Percentiles rank a stretch among this genome's conserved stretches.
phyloP scores from a whole-genome alignment of 2,329 filamentous ascomycete genomes.

The Trichoderma aggressivum region DNA sequence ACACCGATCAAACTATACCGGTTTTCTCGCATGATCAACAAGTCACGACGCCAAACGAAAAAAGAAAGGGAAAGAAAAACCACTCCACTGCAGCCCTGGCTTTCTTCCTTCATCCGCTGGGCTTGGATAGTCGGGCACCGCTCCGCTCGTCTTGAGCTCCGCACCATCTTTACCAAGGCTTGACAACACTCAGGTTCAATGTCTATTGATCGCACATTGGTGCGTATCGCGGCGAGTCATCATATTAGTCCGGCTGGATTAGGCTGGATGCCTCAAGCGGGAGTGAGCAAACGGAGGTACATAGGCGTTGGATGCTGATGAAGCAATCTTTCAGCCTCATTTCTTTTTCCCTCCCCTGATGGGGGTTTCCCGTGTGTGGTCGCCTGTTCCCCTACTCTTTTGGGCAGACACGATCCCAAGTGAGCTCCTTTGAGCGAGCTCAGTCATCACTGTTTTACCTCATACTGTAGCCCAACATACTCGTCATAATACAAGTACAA shows the following conservation, averaged over 20 bases:
- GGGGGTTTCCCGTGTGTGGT: not conserved
- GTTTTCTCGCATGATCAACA: not conserved
- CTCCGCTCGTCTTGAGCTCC: not conserved
- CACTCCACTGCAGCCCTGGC: not conserved
- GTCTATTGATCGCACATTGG: not conserved
- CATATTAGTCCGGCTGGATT: not conserved
- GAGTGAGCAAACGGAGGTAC: not conserved
- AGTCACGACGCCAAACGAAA: conserved; percentile 1
- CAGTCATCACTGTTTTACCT: not conserved
- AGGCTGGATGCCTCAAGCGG: not conserved
- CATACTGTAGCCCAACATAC: not conserved
- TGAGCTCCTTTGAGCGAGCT: not conserved
- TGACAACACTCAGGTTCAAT: not conserved
- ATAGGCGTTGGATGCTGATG: not conserved
- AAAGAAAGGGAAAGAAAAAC: not conserved
- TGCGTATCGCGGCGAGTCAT: not conserved
- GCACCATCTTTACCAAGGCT: not conserved
- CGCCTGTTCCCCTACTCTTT: not conserved
- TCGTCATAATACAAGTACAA: not conserved
- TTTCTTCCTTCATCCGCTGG: not conserved
- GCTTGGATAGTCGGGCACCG: not conserved
- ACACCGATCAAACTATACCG: not conserved
- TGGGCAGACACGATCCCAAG: not conserved
- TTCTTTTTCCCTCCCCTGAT: not conserved
- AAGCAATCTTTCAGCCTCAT: not conserved